Base-by-base conservation (phyloP, 2,329 filamentous ascomycete species). In the Fusarium scirpi region DNA sequence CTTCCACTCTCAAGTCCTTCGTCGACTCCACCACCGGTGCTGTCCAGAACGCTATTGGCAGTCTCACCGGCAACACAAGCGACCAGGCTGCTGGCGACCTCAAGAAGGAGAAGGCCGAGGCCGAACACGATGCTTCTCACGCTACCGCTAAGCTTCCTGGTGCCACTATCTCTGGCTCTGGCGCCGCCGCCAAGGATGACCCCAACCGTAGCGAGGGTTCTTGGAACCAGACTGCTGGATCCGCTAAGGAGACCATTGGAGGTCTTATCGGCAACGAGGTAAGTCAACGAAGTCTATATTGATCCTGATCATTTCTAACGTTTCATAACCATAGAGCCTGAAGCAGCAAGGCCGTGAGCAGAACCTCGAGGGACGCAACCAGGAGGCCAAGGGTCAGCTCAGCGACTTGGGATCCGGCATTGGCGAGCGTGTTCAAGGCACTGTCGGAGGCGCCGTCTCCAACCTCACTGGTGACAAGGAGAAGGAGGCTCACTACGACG, bases 151-250 rank as follows among this genome's bases (percentile, higher is more conserved):
- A 94, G 80, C 78, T 91, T n/a, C 94, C 92, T 7, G 90, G 91
- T 65, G 84, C 90, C 78, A 89, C 90, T 25, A 86, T 92, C 62
- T 91, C 91, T 13, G 84, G 90, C 53, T 87, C 89, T 0, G 93
- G 93, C 49, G 91, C 90, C 38, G 84, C 92, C 51, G 87, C 90
- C 67, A 86, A 88, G 72, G 93, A 97, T 80, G 85, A 93, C 80
- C 84, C 90, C 13, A 85, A 95, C 79, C 92, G 94, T 70, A 83
- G 86, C 24, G 79, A 88, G 20, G 94, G 95, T 45, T 86, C 86
- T 20, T 97, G 92, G 90, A 93, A 97, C 84, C 94, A 98, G 83
- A 97, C 94, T 8, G 77, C 94, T n/a, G 95, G 94, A 55, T 88
- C 91, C 2, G 90, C 90, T 45, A 98, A 98, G 85, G 93, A 98